Percentiles rank a stretch among this genome's conserved stretches.
These are phyloP conservation scores for Curvularia verruculosa DNA, from an alignment of 2,329 filamentous ascomycete genomes.

Conservation along the genomic window DNA sequence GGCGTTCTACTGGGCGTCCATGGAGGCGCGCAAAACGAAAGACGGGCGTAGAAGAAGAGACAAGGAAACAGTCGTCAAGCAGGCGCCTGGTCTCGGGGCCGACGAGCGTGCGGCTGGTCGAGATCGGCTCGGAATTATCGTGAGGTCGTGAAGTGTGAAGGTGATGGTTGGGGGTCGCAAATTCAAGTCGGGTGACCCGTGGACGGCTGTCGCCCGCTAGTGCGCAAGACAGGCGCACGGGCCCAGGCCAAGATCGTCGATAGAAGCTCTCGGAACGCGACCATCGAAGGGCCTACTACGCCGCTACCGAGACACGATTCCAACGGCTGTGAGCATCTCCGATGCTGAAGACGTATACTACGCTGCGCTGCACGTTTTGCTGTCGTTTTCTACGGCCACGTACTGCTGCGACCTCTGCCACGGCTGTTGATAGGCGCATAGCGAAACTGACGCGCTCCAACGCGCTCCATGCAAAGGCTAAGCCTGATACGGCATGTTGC, in stretches of 20 bases:
- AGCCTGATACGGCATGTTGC: slow-evolving; percentile 7
- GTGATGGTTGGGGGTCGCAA: slow-evolving; percentile 26
- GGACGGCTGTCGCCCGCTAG: slow-evolving; percentile 19
- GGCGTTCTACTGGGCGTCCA: slow-evolving; percentile 26
- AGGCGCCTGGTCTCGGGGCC: slow-evolving; percentile 21
- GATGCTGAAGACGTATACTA: slow-evolving; percentile 2
- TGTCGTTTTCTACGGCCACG: slow-evolving; percentile 13
- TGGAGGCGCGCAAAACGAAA: slow-evolving; percentile 21
- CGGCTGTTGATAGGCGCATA: slow-evolving; percentile 13
- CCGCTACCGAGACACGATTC: slow-evolving; percentile 9
- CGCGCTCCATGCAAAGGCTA: slow-evolving; percentile 21
- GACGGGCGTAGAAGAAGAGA: slow-evolving; percentile 21
- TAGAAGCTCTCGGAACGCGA: slow-evolving; percentile 19
- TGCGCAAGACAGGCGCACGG: slow-evolving; percentile 13
- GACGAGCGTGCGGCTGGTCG: slow-evolving; percentile 35
- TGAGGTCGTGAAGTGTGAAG: slow-evolving; percentile 31
- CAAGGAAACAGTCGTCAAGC: slow-evolving; percentile 34
- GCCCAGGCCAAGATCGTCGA: slow-evolving; percentile 18
- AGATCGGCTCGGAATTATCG: slow-evolving; percentile 29
- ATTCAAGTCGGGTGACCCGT: slow-evolving; percentile 21
- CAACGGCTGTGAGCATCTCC: slow-evolving; percentile 5
- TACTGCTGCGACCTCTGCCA: slow-evolving; percentile 3
- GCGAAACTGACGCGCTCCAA: slow-evolving; percentile 28
- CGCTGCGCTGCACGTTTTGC: slow-evolving; percentile 11
- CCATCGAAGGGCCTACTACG: slow-evolving; percentile 10